Base-by-base conservation (phyloP, 1,284 basidiomycete genomes). In the Tilletia caries region DNA sequence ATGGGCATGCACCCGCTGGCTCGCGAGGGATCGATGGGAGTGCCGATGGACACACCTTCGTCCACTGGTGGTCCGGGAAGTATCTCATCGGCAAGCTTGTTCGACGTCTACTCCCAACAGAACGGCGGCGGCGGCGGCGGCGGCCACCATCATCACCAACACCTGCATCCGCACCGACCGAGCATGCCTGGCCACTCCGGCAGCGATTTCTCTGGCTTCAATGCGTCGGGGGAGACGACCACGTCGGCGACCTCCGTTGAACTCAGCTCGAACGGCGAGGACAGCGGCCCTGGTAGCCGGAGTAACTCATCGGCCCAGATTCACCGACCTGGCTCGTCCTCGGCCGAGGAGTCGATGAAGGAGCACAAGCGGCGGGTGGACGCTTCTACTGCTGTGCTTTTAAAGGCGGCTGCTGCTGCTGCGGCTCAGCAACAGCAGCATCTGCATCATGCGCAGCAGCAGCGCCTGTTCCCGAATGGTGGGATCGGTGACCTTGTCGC, bases 151-250 rank as follows among this genome's bases (percentile, higher is more conserved):
- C 58, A 62, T 62, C 58, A 34, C 32, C 6, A 15, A 3, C 29
- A 29, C 23, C 20, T n/a, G 29, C 58, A 62, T 20, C 18, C 27
- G 32, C 58, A 62, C 6, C 58, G 33, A 15, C 32, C 34, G 58
- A 33, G 18, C 58, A 27, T 20, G 20, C 33, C 27, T 37, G 32
- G 33, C n/a, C 29, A 29, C 3, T n/a, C 20, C 12, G 32, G 12
- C 27, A 62, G 58, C 33, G 32, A 29, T 62, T 20, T 10, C 15
- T 34, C 32, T 34, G 27, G 29, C 6, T 27, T 15, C 15, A 33
- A 15, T 20, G 29, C 58, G 29, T 62, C 58, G 32, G 58, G 58
- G 29, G 58, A 62, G 58, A 62, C 58, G 27, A 62, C 29, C 58
- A 34, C 58, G 58, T 33, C 13, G 13, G 58, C 58, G 15, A 62